phyloP scores from a whole-genome alignment of 2,329 filamentous ascomycete species.

The Paracoccidioides brasiliensis region DNA sequence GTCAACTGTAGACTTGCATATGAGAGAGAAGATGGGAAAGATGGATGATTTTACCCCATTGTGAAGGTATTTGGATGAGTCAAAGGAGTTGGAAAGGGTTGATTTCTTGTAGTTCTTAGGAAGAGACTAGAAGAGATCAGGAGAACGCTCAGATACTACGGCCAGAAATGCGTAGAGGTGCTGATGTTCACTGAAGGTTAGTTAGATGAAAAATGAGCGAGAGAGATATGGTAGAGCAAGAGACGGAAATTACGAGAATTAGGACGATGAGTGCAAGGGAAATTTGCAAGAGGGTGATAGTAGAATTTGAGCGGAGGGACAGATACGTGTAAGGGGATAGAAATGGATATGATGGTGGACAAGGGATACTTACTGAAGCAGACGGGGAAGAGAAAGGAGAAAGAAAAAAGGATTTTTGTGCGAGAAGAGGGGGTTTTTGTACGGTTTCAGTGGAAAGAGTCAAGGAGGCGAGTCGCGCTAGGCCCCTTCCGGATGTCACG shows the following conservation, averaged over 20 bases:
- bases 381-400: slow-evolving; percentile 26
- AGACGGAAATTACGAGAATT: too few relatives aligned
- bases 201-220: slow-evolving; percentile 11
- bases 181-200: slow-evolving; percentile 25
- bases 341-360: slow-evolving; percentile 6
- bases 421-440: slow-evolving; percentile 30
- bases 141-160: slow-evolving; percentile 39
- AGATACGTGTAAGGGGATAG: slow-evolving; percentile 1
- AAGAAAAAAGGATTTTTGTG: slow-evolving; percentile 23
- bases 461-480: slow-evolving; percentile 17
- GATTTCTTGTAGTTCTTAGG: slow-evolving; percentile 37
- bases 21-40: slow-evolving; percentile 8
- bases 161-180: slow-evolving; percentile 38
- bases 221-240: too few relatives aligned
- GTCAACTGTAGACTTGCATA: background rate
- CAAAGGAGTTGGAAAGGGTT: slow-evolving; percentile 8
- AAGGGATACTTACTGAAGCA: slow-evolving; percentile 34
- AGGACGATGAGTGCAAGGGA: too few relatives aligned
- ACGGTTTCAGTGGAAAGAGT: slow-evolving; percentile 36
- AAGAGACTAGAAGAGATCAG: slow-evolving; percentile 35
- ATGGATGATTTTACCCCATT: slow-evolving; percentile 42
- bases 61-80: slow-evolving; percentile 33
- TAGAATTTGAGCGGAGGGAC: too few relatives aligned
- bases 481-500: slow-evolving; percentile 4
- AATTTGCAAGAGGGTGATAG: too few relatives aligned